A percentile compares a stretch with the other conserved stretches of the same genome.
phyloP scores from a whole-genome alignment of 2,329 filamentous ascomycete genomes.

The Aspergillus texensis region DNA sequence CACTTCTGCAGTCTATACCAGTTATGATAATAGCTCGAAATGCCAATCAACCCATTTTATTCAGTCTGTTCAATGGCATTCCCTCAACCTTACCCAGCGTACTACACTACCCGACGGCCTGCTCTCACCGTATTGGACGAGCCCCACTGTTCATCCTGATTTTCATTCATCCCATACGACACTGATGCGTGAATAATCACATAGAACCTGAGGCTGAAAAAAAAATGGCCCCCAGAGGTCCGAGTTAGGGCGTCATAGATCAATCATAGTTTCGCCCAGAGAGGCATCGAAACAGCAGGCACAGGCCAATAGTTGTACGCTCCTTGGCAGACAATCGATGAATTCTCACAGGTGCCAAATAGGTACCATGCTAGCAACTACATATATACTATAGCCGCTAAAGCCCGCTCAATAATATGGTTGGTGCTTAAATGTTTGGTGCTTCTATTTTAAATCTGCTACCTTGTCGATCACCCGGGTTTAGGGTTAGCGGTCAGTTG shows the following conservation, averaged over 20 bases:
- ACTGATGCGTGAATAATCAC: not conserved
- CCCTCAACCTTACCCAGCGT: not conserved
- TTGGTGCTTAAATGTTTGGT: not conserved
- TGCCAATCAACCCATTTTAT: not conserved
- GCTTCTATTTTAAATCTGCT: slow-evolving; percentile 3
- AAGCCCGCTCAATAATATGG: not conserved
- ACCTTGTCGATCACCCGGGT: not conserved
- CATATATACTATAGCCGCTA: not conserved
- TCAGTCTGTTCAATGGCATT: not conserved
- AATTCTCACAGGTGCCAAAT: not conserved
- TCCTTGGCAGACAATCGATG: not conserved
- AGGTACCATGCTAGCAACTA: not conserved
- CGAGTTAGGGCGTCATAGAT: not conserved
- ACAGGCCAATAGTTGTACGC: not conserved
- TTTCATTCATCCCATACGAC: not conserved
- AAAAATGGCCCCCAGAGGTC: not conserved
- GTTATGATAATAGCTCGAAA: not conserved
- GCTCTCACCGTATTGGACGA: not conserved
- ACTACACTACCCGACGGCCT: not conserved
- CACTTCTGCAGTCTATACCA: not conserved
- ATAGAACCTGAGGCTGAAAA: not conserved
- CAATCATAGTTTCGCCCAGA: not conserved
- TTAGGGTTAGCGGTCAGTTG: not conserved
- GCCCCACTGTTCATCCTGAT: slow-evolving; percentile 3
- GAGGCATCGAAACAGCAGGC: not conserved